These are phyloP conservation scores for Rheum nobile DNA, from an alignment of 148 eudicot species.

Conservation along the genomic window DNA sequence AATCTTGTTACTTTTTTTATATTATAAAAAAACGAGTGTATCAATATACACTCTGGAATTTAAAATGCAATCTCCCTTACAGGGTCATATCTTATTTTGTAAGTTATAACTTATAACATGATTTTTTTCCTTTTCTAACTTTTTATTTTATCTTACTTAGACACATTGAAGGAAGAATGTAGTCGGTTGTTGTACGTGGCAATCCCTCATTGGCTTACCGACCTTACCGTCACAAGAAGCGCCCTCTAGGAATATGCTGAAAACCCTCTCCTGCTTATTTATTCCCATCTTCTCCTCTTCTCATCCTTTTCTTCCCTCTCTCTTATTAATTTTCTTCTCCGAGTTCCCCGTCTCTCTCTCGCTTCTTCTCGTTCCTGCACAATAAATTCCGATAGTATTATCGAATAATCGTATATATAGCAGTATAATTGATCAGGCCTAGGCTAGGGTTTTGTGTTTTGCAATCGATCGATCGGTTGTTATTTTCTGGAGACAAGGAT, in stretches of 20 bases:
- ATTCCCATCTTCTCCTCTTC: conserved; percentile 6
- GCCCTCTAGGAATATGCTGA: conserved; percentile 2
- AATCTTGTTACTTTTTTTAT: no score
- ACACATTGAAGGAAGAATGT: not conserved
- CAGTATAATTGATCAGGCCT: not conserved
- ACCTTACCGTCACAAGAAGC: conserved; percentile 3
- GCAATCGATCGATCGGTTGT: conserved; percentile 8
- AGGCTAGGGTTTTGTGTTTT: conserved; percentile 22
- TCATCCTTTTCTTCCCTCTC: not conserved
- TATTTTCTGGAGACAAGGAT: conserved; percentile 11
- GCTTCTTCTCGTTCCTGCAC: not conserved
- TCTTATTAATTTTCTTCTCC: not conserved
- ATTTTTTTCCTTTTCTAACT: no score
- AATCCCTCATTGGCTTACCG: not conserved
- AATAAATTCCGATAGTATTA: not conserved
- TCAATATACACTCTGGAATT: no score
- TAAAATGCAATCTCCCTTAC: no score
- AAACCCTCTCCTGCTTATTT: conserved; percentile 1
- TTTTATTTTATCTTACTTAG: no score
- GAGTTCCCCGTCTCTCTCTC: not conserved
- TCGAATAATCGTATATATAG: not conserved
- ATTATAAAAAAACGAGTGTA: no score
- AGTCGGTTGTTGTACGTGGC: not conserved
- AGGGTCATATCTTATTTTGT: no score
- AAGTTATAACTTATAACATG: no score